Conservation (phyloP, 1,139 yeast species). For the Debaryomyces psychrophilus region DNA sequence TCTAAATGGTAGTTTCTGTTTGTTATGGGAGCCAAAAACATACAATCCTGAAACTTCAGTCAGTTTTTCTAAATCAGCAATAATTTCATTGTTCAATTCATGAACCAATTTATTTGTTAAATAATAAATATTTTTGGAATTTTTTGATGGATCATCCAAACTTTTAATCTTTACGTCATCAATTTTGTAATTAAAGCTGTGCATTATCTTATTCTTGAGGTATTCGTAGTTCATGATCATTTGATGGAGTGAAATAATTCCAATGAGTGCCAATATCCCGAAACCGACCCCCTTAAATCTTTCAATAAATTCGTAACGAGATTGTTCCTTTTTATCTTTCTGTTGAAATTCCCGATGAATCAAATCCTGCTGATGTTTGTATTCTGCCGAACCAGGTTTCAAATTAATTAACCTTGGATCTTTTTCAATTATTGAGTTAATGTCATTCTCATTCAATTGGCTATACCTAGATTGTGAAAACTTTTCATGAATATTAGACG, state of each 20-base stretch:
- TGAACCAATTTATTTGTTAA: constrained; percentile 30
- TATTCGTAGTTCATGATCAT: constrained; percentile 46
- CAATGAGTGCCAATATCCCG: constrained; percentile 37
- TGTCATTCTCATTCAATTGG: constrained; percentile 21
- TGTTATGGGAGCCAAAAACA: constrained; percentile 39
- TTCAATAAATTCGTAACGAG: constrained; percentile 34
- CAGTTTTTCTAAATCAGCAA: constrained; percentile 29
- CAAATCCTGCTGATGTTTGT: constrained; percentile 34
- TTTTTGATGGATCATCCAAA: constrained; percentile 32
- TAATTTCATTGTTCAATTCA: constrained; percentile 36
- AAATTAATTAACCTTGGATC: constrained; percentile 40
- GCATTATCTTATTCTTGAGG: constrained; percentile 30
- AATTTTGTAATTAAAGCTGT: constrained; percentile 34
- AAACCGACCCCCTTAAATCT: constrained; percentile 34
- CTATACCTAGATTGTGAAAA: constrained; percentile 7
- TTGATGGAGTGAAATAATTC: constrained; percentile 42
- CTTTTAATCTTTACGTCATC: constrained; percentile 31
- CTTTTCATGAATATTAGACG: constrained; percentile 8
- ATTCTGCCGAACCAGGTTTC: constrained; percentile 41
- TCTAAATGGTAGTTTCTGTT: constrained; percentile 58
- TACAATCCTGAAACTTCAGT: constrained; percentile 38
- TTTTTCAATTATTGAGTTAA: constrained; percentile 30
- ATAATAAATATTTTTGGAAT: constrained; percentile 29
- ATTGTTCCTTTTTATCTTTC: constrained; percentile 26
- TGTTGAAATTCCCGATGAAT: constrained; percentile 33